Conservation (phyloP, 352 stramenopile genomes). For the Globisporangium echinulatum region DNA sequence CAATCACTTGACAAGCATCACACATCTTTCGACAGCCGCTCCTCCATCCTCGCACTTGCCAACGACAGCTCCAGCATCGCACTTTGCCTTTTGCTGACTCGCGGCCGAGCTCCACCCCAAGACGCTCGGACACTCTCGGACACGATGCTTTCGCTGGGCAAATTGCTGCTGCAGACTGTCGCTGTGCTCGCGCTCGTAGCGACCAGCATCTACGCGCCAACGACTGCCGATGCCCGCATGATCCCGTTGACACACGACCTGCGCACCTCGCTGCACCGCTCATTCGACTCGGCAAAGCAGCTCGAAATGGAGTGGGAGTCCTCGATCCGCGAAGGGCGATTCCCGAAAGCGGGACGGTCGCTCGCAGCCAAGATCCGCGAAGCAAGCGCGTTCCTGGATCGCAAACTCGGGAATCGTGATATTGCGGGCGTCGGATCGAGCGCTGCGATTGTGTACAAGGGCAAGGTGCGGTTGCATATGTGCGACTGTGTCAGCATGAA, state of each 20-base stretch:
- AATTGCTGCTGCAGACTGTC: background rate
- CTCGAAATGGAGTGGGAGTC: slow-evolving; percentile 25
- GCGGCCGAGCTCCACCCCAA: background rate
- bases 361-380: slow-evolving; percentile 40
- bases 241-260: slow-evolving; percentile 8
- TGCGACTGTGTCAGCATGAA: background rate
- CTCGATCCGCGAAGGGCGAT: slow-evolving; percentile 25
- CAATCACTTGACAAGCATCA: no score
- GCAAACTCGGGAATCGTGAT: slow-evolving; percentile 24
- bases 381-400: slow-evolving; percentile 32
- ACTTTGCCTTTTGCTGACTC: background rate
- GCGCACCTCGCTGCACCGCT: slow-evolving; percentile 12
- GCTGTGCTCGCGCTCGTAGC: background rate
- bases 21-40: no score
- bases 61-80: background rate
- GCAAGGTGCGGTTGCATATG: slow-evolving; percentile 16
- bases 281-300: background rate
- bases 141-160: background rate
- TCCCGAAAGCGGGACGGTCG: slow-evolving; percentile 27
- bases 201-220: background rate
- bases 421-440: slow-evolving; percentile 37
- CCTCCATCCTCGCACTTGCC: no score
- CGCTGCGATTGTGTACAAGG: slow-evolving; percentile 42
- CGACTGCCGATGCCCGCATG: slow-evolving; percentile 3
- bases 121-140: background rate